phyloP scores from a whole-genome alignment of 345 rosid genomes.

The Fremontodendron californicum region DNA sequence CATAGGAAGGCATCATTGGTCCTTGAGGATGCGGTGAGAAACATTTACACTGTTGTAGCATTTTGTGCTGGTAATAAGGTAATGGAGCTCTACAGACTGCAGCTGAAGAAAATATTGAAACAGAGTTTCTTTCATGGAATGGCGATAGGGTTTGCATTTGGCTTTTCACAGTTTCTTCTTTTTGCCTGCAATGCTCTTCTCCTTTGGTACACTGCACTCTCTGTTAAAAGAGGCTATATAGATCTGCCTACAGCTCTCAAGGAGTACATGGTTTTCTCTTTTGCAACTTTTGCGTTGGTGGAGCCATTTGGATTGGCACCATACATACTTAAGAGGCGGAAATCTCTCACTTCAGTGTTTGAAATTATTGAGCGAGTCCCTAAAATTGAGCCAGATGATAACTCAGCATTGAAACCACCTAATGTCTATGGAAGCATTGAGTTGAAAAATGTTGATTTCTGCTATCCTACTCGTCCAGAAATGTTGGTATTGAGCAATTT shows the following conservation, averaged over 20 bases:
- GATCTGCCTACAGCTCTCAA: conserved; percentile 71
- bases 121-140: conserved; percentile 54
- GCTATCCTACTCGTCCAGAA: conserved; percentile 90
- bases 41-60: conserved; percentile 96
- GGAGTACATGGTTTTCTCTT: conserved; percentile 96
- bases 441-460: conserved; percentile 89
- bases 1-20: conserved; percentile 97
- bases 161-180: conserved; percentile 99
- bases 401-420: conserved; percentile 79
- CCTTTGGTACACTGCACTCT: conserved; percentile 85
- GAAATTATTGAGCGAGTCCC: conserved; percentile 96
- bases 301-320: conserved; percentile 99
- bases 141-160: conserved; percentile 79
- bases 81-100: conserved; percentile 92
- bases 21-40: conserved; percentile 98
- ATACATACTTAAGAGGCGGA: conserved; percentile 82
- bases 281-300: conserved; percentile 95
- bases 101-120: conserved; percentile 68
- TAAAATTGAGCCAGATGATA: conserved; percentile 91
- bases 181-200: conserved; percentile 98
- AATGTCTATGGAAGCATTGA: conserved; percentile 96
- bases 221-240: conserved; percentile 43
- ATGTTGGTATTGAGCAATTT: conserved; percentile 91
- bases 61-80: conserved; percentile 99
- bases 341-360: conserved; percentile 85